A percentile compares a stretch with the other conserved stretches of the same genome.
Evolutionary conservation across 176 grass and related monocot species (phyloP).

Genomic region (Pontederia paniculata): DNA sequence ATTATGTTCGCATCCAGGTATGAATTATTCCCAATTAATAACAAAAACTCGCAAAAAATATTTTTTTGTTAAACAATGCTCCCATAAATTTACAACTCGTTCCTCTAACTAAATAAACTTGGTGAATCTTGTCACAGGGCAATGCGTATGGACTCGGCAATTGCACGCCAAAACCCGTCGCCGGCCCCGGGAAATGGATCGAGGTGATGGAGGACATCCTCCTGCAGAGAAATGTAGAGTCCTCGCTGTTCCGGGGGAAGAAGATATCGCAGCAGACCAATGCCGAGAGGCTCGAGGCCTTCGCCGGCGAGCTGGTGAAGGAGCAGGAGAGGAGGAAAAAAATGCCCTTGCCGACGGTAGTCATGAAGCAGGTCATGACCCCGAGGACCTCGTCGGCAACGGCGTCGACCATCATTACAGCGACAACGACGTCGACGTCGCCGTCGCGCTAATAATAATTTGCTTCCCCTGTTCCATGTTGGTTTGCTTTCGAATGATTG

Average conservation of each 20-base stretch:
- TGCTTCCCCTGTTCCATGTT: too few species aligned
- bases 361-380: neutral
- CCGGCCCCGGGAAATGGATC: neutral
- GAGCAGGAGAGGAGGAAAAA: conserved; percentile 38
- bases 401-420: neutral
- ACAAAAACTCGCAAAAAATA: too few species aligned
- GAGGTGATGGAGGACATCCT: neutral
- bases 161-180: neutral
- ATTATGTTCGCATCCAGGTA: conserved; percentile 8
- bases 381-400: neutral
- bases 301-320: conserved; percentile 43
- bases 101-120: neutral
- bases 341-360: neutral
- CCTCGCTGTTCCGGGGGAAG: conserved; percentile 44
- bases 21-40: neutral
- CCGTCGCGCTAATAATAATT: too few species aligned
- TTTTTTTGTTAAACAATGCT: neutral
- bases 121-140: neutral
- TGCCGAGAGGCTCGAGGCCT: conserved; percentile 40
- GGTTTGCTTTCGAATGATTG: too few species aligned
- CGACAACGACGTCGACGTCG: too few species aligned
- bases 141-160: neutral
- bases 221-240: conserved; percentile 14
- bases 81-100: neutral
- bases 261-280: conserved; percentile 43